Evolutionary conservation across 1,139 yeast species (phyloP), one percentile per base, ranked within the genome.

Genomic region (Debaryomycetaceae sp.): DNA sequence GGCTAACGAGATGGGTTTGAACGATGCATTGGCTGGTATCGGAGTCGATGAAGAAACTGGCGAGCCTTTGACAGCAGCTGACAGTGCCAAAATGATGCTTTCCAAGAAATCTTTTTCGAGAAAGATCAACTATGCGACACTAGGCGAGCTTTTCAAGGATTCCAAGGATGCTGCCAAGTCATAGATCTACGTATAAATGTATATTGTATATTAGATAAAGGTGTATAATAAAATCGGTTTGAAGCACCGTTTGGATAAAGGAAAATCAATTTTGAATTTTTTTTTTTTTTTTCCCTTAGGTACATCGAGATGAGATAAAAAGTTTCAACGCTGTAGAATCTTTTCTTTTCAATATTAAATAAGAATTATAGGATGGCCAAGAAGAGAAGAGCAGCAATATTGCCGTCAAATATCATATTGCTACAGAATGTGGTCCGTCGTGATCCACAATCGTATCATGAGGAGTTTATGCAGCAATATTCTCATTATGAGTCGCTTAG

Each of bases 361-460:
- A 32, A 30, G 14, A 30, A 18, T 22, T 32, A 22, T 19, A 58
- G 33, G 38, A 91, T 89, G 97, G 95, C 78, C 33, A 87, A 84
- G 66, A 78, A 82, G 61, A 83, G 88, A 68, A 85, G 96, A 75
- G 94, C 96, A 32, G 96, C 96, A 38, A 74, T 88, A 41, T 70
- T 91, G 58, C 98, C 97, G 15, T 87, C 91, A 19, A 92, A 92
- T 64, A 87, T 92, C 56, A 91, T 95, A 37, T 68, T 91, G 46
- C 69, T 92, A 47, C 98, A 94, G 66, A 92, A 94, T 59, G 76
- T 92, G 44, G 95, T 92, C 9, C 83, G 91, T 56, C 75, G 97
- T 52, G 98, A 92, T 58, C 98, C 98, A 3, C 85, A 79, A 46
- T 88, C 98, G 0, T 94, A 92, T 61, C 80, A 81, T 48, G 98